Base-by-base conservation (phyloP, 768 basidiomycete genomes). In the Boletus tylopilopsis region DNA sequence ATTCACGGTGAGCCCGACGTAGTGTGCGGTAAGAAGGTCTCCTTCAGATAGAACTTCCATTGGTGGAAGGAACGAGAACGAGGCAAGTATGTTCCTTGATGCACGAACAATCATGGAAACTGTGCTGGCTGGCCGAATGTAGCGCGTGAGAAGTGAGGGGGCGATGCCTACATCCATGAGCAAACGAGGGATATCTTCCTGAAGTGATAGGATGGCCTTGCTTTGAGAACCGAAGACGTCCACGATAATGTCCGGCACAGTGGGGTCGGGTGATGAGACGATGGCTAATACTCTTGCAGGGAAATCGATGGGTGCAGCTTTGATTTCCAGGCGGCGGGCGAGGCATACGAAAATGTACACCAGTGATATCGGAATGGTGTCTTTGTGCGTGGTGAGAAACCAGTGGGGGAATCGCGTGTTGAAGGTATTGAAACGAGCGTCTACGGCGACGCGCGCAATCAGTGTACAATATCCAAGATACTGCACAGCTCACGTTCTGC, bases 331-430 rank as follows among this genome's bases (percentile, higher is more conserved):
- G 29, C 79, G 73, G 15, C 73, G 71, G 16, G 75, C 74, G 37
- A 86, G 64, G 16, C 76, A 73, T 12, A 79, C 73, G 51, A 83
- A 86, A 21, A 82, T 59, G 63, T 79, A 81, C 33, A 77, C 76
- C 36, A 85, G 68, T 11, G 80, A 81, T 41, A 86, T 76, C 0
- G 84, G 83, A 37, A 85, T 73, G 0, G 80, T 76, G 21, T 64
- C 63, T 48, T 72, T 79, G 56, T 76, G 66, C 1, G 72, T 71
- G 2, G 68, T 70, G 19, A 86, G 71, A 57, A 84, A 81, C 46
- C 68, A 60, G 54, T 84, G 82, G 16, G 84, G 82, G 53, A 83
- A 84, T 40, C 77, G 76, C 51, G 81, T 78, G 42, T 70, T 59
- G n/a, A 80, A 67, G 29, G 71, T 54, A 45, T 72, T 66, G 56